Base-by-base conservation (phyloP, 2,329 filamentous ascomycete species). In the Madurella fahalii region DNA sequence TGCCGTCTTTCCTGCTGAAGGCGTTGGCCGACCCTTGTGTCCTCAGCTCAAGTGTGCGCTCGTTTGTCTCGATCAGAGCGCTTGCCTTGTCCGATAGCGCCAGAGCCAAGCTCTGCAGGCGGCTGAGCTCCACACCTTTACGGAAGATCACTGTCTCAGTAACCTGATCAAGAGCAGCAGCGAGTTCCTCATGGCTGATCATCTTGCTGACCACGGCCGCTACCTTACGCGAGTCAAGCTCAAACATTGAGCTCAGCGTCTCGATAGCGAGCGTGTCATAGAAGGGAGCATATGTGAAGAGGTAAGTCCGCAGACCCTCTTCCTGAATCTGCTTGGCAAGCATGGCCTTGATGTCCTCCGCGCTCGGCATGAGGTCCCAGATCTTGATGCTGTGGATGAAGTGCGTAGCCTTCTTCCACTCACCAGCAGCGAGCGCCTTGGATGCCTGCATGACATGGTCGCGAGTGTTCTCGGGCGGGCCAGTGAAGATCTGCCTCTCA, bases 401-500 rank as follows among this genome's bases (percentile, higher is more conserved):
- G 59, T 88, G 82, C 18, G 87, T 92, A 15, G 92, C 87, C 80
- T 95, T 95, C 84, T 96, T 96, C 94, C 94, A 99, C 76, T 99
- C 94, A 63, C 95, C 94, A 17, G 91, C 92, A 32, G 94, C 93
- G 58, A 99, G 82, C 49, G 94, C 92, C 78, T 97, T 96, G 58
- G 94, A 96, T 13, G 92, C 93, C 78, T 97, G 95, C 90, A 99
- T 97, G 67, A 99, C 93, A 69, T 97, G 94, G 74, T 99, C 94
- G 64, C 94, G 88, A 30, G 95, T 99, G 79, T 99, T 99, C 81
- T 99, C 94, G 1, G 94, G 93, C 11, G 94, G 94, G 1, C 94
- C 94, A 25, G 92, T 97, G 79, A 99, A 99, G 72, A 99, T 96
- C 73, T 99, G 94, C 66, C 94, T 87, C 83, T 99, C 94, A 72